Percentiles rank a stretch among this genome's conserved stretches.
Conservation (phyloP, 2,329 filamentous ascomycete species). For the Colletotrichum camelliae region DNA sequence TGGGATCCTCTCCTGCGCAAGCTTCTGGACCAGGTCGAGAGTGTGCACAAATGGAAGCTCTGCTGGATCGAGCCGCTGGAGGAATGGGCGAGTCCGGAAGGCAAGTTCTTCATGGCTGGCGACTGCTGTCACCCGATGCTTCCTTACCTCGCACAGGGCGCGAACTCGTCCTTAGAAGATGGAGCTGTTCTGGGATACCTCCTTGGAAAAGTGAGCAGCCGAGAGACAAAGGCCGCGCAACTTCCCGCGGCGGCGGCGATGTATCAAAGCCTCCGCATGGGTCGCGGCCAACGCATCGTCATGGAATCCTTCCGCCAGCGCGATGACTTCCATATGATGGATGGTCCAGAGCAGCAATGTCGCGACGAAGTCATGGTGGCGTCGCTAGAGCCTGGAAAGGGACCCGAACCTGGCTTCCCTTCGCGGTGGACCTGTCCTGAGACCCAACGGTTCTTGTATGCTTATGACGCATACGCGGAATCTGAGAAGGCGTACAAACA, state of each 20-base stretch:
- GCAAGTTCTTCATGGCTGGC: slow-evolving; percentile 46
- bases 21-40: slow-evolving; percentile 36
- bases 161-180: slow-evolving; percentile 24
- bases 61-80: slow-evolving; percentile 44
- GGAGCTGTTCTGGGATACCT: slow-evolving; percentile 22
- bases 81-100: slow-evolving; percentile 43
- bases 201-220: slow-evolving; percentile 12
- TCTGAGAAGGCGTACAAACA: slow-evolving; percentile 26
- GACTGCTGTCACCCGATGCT: slow-evolving; percentile 53
- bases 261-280: slow-evolving; percentile 22
- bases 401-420: slow-evolving; percentile 16
- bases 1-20: slow-evolving; percentile 42
- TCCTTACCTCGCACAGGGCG: slow-evolving; percentile 54
- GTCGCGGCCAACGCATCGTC: slow-evolving; percentile 20
- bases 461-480: slow-evolving; percentile 23
- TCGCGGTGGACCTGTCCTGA: slow-evolving; percentile 25
- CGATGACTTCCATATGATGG: slow-evolving; percentile 22
- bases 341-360: slow-evolving; percentile 17
- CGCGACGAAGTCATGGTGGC: slow-evolving; percentile 19
- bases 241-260: slow-evolving; percentile 14
- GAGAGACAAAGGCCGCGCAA: not conserved
- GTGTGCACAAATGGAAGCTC: slow-evolving; percentile 53
- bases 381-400: not conserved
- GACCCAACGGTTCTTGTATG: slow-evolving; percentile 20
- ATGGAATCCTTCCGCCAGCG: slow-evolving; percentile 24